phyloP scores from a whole-genome alignment of 108 stramenopile genomes.

The Skeletonema potamos region DNA sequence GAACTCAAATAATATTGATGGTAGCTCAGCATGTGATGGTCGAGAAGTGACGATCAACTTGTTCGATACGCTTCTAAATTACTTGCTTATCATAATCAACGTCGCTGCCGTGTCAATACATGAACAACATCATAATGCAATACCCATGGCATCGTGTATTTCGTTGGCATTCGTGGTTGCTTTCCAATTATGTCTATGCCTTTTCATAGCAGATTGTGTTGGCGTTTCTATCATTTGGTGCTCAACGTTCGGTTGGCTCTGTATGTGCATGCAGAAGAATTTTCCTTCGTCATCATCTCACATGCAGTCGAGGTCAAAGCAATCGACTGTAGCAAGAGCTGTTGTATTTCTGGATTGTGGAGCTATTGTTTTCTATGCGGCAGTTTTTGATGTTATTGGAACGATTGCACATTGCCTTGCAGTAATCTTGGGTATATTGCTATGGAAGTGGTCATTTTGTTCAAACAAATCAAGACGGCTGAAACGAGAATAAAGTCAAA shows the following conservation, averaged over 20 bases:
- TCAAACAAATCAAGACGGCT: not conserved
- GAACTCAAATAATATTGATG: not conserved
- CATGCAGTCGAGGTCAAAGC: not conserved
- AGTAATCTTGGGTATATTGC: not conserved
- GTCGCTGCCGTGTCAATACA: not conserved
- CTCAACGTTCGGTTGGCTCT: not conserved
- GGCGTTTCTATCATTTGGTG: not conserved
- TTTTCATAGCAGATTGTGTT: not conserved
- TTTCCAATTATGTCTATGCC: not conserved
- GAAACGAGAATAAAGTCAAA: not conserved
- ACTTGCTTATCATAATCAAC: not conserved
- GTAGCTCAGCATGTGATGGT: not conserved
- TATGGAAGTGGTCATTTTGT: not conserved
- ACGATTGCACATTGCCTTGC: not conserved
- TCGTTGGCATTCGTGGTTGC: not conserved
- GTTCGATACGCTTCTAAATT: not conserved
- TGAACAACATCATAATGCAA: not conserved
- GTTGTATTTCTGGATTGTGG: not conserved
- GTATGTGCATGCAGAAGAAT: not conserved
- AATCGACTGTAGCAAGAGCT: not conserved
- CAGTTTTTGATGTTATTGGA: not conserved
- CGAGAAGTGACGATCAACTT: not conserved
- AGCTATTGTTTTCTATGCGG: not conserved
- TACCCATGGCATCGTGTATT: not conserved
- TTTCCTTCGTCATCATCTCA: not conserved